Base-by-base conservation (phyloP, 2,329 filamentous ascomycete species). In the Hymenoscyphus infarciens region DNA sequence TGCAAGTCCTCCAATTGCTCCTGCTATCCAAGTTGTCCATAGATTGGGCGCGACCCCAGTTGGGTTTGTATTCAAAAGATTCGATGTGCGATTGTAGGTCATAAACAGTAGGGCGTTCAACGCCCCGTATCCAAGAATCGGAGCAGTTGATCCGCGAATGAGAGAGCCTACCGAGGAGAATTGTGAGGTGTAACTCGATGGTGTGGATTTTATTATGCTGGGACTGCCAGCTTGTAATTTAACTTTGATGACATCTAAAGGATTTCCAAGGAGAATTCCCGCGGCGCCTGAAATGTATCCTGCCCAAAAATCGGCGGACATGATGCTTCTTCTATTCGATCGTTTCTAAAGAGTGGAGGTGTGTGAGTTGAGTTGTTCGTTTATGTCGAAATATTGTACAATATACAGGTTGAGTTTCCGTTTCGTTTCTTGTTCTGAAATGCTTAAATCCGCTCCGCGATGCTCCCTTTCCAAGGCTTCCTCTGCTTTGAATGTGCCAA, bases 51-150 rank as follows among this genome's bases (percentile, higher is more conserved):
- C 77, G 16, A 72, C 71, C 16, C 61, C 58, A 15, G 25, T 13
- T 53, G 54, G 31, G 29, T 73, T 68, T 19, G 60, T 70, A 69
- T 81, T 80, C 29, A 97, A 78, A 16, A 86, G 75, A 25, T 80
- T 79, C 70, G 94, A 84, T n/a, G 87, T 88, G 63, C 91, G 89
- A 74, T 97, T 97, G 79, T 97, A 98, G 1, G 90, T 88, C 69
- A 94, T 86, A 77, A 97, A 97, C 22, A 97, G 86, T 16, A 97
- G 79, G 45, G 92, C 92, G 74, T 97, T 97, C 64, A 98, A 83
- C 22, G 91, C 92, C 66, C 94, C 94, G 76, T 97, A 97, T 68
- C 91, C 91, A 4, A 97, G 79, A 42, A 97, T 88, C 0, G 94
- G 94, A 39, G 92, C 92, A 27, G 93, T 89, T 11, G 90, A 86